Percentiles rank a stretch among this genome's conserved stretches.
phyloP scores from a whole-genome alignment of 1,284 basidiomycete species.

The Apiotrichum domesticum region DNA sequence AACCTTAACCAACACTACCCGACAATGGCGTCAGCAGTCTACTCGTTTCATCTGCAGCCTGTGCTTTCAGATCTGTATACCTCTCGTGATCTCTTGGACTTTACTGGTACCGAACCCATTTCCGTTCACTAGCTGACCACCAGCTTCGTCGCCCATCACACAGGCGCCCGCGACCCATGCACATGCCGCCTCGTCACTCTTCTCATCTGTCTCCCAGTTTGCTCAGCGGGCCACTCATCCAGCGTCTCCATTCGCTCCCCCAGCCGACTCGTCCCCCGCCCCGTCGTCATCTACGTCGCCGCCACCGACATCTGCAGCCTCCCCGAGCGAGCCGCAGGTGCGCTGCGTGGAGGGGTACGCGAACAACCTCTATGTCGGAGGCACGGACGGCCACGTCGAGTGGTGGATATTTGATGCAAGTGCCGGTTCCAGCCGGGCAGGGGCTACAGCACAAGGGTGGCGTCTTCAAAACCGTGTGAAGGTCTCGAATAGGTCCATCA shows the following conservation, averaged over 20 bases:
- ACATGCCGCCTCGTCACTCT: slow-evolving; percentile 18
- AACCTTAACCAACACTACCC: neutral
- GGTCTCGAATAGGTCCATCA: slow-evolving; percentile 53
- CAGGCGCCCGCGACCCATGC: neutral
- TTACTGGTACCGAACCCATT: slow-evolving; percentile 5
- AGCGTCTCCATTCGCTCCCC: neutral
- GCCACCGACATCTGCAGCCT: neutral
- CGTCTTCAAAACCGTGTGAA: slow-evolving; percentile 38
- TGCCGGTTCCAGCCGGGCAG: slow-evolving; percentile 22
- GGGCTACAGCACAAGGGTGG: slow-evolving; percentile 32
- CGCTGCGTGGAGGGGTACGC: slow-evolving; percentile 45
- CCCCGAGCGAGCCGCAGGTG: slow-evolving; percentile 19
- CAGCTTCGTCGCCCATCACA: slow-evolving; percentile 9
- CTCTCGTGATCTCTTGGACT: slow-evolving; percentile 38
- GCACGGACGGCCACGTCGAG: slow-evolving; percentile 45
- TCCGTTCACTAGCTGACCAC: neutral
- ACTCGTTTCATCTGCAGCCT: slow-evolving; percentile 32
- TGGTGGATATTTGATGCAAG: slow-evolving; percentile 44
- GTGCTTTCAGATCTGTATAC: slow-evolving; percentile 37
- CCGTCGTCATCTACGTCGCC: slow-evolving; percentile 5
- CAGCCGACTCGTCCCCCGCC: neutral
- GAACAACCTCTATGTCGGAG: slow-evolving; percentile 45
- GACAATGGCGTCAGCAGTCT: neutral
- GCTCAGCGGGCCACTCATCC: slow-evolving; percentile 28
- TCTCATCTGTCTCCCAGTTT: slow-evolving; percentile 35